Conservation (phyloP, 371 early-diverging fungal genomes). For the Circinella minor region DNA sequence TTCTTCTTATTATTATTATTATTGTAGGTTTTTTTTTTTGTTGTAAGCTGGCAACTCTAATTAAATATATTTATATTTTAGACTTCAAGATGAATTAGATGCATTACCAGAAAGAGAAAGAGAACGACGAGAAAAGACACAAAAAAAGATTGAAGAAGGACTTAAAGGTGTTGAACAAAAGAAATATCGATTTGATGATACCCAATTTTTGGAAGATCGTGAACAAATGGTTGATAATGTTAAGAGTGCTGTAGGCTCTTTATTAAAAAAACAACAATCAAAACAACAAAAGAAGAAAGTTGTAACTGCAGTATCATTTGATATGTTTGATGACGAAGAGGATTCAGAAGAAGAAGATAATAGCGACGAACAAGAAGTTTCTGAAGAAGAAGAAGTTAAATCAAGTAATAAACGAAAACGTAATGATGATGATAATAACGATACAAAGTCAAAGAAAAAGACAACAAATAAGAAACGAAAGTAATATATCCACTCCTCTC, state of each 20-base stretch:
- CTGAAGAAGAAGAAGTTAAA: conserved; percentile 5
- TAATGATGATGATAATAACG: too few relatives aligned
- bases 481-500: too few relatives aligned
- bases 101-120: conserved; percentile 74
- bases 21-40: neutral
- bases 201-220: conserved; percentile 71
- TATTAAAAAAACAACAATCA: conserved; percentile 40
- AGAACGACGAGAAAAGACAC: conserved; percentile 66
- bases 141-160: conserved; percentile 86
- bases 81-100: conserved; percentile 81
- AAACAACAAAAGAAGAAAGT: conserved; percentile 24
- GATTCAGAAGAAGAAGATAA: conserved; percentile 36
- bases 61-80: conserved; percentile 27
- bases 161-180: conserved; percentile 69
- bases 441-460: too few relatives aligned
- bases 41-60: too few relatives aligned
- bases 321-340: conserved; percentile 41
- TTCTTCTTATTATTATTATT: neutral
- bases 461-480: too few relatives aligned
- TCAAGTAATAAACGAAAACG: neutral
- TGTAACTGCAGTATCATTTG: conserved; percentile 20
- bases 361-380: conserved; percentile 19
- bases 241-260: conserved; percentile 65
- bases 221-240: conserved; percentile 79
- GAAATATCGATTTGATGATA: conserved; percentile 86